Evolutionary conservation across 2,329 filamentous ascomycete genomes (phyloP).

Genomic region (Diplodia scrobiculata): DNA sequence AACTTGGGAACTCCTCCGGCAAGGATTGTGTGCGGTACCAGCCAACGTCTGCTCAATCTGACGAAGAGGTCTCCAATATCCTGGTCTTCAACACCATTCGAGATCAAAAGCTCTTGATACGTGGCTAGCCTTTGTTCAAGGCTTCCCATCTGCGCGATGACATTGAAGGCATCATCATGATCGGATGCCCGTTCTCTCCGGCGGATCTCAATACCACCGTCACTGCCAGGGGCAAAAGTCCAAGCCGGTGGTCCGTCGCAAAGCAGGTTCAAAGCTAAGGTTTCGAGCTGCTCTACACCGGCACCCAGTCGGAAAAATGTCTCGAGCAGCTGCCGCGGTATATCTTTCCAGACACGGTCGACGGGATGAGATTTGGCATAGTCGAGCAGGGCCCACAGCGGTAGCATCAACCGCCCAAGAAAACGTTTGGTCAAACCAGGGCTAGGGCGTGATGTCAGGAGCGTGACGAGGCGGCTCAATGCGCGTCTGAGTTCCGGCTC

Average conservation of each 20-base stretch:
- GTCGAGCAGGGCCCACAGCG: constrained; percentile 65
- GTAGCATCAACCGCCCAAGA: constrained; percentile 59
- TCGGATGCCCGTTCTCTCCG: constrained; percentile 72
- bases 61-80: constrained; percentile 63
- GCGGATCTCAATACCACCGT: constrained; percentile 58
- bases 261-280: constrained; percentile 58
- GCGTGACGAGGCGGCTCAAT: constrained; percentile 57
- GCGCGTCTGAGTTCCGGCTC: constrained; percentile 54
- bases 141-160: constrained; percentile 63
- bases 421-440: constrained; percentile 66
- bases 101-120: constrained; percentile 46
- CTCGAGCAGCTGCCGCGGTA: constrained; percentile 54
- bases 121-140: constrained; percentile 37
- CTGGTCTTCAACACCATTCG: constrained; percentile 58
- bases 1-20: constrained; percentile 24
- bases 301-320: constrained; percentile 62
- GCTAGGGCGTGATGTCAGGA: constrained; percentile 67
- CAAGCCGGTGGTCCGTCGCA: constrained; percentile 58
- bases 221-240: constrained; percentile 53
- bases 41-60: constrained; percentile 60
- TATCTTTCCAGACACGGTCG: constrained; percentile 50
- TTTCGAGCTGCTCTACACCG: constrained; percentile 53
- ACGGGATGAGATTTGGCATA: constrained; percentile 46
- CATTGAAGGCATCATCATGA: constrained; percentile 77
- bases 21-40: constrained; percentile 42